Conservation (phyloP, 2,329 filamentous ascomycete genomes). For the Beauveria pseudobassiana region DNA sequence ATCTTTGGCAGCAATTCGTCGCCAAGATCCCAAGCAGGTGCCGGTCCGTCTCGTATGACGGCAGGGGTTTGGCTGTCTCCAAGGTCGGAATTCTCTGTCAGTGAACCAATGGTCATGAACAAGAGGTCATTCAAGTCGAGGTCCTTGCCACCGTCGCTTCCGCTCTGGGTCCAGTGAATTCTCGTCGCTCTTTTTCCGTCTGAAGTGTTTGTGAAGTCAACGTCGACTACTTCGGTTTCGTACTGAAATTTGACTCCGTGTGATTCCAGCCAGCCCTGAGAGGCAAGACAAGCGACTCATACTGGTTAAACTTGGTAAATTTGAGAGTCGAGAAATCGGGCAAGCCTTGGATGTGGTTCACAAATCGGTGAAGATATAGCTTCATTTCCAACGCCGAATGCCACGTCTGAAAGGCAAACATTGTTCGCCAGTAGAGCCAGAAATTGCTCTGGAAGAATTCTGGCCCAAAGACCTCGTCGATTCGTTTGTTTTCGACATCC, state of each 20-base stretch:
- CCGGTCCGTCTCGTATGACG: neutral
- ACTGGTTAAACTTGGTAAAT: neutral
- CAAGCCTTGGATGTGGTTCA: neutral
- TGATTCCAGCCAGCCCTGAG: neutral
- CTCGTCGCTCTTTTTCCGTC: neutral
- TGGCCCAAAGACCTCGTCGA: neutral
- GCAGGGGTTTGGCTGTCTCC: neutral
- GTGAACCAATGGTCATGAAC: neutral
- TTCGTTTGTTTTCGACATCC: neutral
- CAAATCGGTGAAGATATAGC: constrained; percentile 12
- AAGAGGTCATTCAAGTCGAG: neutral
- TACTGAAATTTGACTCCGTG: neutral
- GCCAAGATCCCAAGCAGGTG: neutral
- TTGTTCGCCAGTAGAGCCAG: neutral
- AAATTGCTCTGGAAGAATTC: neutral
- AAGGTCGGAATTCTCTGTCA: neutral
- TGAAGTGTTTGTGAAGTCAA: neutral
- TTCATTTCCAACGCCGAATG: constrained; percentile 34
- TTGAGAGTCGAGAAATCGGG: neutral
- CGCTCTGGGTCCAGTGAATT: neutral
- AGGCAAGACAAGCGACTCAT: neutral
- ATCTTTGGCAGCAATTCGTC: neutral
- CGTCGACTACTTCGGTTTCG: neutral
- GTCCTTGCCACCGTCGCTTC: neutral
- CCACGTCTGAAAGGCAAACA: constrained; percentile 16